A percentile compares a stretch with the other conserved stretches of the same genome.
phyloP scores from a whole-genome alignment of 2,329 filamentous ascomycete genomes.

The Fusarium zealandicum region DNA sequence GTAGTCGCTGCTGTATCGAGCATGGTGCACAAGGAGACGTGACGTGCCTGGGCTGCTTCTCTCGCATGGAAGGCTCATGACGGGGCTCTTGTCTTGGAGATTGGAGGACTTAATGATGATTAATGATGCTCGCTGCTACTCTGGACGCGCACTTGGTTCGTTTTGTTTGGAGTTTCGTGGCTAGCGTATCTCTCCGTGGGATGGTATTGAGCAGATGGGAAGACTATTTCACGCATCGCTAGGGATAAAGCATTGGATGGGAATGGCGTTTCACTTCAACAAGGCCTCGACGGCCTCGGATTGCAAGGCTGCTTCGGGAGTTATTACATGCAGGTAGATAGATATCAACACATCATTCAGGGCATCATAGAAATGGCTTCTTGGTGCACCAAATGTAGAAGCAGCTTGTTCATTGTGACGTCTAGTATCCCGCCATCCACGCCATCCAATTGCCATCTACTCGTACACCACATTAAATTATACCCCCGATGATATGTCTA shows the following conservation, averaged over 20 bases:
- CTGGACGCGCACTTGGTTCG: conserved; percentile 1
- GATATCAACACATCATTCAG: conserved; percentile 17
- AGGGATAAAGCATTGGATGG: conserved; percentile 22
- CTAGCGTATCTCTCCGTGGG: conserved; percentile 11
- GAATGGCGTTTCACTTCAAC: conserved; percentile 30
- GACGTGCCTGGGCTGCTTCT: conserved; percentile 69
- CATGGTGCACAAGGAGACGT: conserved; percentile 69
- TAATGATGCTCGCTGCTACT: conserved; percentile 24
- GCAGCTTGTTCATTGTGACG: conserved; percentile 35
- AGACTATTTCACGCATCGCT: conserved; percentile 11
- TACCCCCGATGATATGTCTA: conserved; percentile 56
- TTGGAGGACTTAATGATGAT: conserved; percentile 10
- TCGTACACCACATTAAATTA: conserved; percentile 47
- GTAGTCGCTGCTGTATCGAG: conserved; percentile 74
- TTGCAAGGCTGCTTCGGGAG: conserved; percentile 5
- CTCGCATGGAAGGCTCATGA: conserved; percentile 49
- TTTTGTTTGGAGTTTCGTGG: conserved; percentile 1
- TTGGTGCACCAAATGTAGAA: conserved; percentile 4
- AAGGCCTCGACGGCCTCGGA: conserved; percentile 9
- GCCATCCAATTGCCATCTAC: conserved; percentile 40
- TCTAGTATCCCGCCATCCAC: conserved; percentile 36
- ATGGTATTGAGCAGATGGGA: conserved; percentile 2
- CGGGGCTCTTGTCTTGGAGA: background rate
- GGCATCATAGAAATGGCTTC: background rate
- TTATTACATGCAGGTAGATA: conserved; percentile 30